Evolutionary conservation across 495 filamentous ascomycete species (phyloP).

Genomic region (Podospora fimiseda): DNA sequence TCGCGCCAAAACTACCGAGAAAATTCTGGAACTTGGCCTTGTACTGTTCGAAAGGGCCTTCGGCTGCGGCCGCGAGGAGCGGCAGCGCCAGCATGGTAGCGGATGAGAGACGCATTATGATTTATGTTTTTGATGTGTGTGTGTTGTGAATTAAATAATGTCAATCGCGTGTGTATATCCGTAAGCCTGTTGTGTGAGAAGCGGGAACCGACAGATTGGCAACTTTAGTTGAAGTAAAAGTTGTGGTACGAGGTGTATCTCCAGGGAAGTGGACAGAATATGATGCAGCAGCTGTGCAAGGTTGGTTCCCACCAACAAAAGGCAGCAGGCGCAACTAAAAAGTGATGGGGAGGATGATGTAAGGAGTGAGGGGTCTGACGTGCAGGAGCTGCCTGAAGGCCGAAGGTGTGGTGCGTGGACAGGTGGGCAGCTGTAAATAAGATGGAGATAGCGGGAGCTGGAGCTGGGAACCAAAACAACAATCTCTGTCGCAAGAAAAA

Average conservation of each 20-base stretch:
- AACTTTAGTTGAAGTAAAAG: too few relatives aligned
- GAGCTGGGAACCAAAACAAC: background rate
- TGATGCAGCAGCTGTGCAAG: background rate
- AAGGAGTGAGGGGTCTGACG: slow-evolving; percentile 18
- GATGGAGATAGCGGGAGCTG: background rate
- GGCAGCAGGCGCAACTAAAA: background rate
- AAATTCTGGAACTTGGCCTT: slow-evolving; percentile 65
- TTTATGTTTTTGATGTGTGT: slow-evolving; percentile 2
- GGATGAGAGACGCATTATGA: slow-evolving; percentile 66
- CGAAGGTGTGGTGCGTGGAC: slow-evolving; percentile 2
- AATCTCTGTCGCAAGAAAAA: background rate
- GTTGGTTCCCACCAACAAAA: background rate
- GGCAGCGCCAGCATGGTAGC: slow-evolving; percentile 59
- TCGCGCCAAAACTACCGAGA: slow-evolving; percentile 34
- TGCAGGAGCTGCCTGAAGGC: slow-evolving; percentile 1
- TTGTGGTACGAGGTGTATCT: too few relatives aligned
- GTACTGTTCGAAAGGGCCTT: slow-evolving; percentile 46
- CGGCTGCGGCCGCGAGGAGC: slow-evolving; percentile 57
- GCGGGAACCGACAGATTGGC: background rate
- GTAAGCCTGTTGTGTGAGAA: slow-evolving; percentile 6
- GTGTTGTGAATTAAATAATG: background rate
- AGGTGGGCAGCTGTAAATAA: background rate
- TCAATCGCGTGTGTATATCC: slow-evolving; percentile 1
- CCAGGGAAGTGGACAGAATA: background rate
- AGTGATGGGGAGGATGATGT: slow-evolving; percentile 14